These are phyloP conservation scores for Hyparrhenia diplandra DNA, from an alignment of 176 grass and related monocot genomes.

Conservation along the genomic window DNA sequence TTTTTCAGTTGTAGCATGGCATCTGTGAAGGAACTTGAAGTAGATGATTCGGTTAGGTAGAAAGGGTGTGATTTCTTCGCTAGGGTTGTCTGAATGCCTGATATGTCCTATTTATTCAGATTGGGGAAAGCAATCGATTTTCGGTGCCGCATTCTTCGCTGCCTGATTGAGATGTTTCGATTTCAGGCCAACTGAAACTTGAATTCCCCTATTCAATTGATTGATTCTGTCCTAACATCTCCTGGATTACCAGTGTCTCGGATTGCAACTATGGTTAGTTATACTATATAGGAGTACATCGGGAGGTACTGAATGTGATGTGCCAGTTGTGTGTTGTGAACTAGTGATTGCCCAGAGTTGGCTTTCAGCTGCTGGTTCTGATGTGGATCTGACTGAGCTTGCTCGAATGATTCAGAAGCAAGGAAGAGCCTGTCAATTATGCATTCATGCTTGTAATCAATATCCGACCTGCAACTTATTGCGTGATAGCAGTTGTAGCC, in stretches of 20 bases:
- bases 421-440: not conserved
- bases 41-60: constrained; percentile 32
- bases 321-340: not conserved
- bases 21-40: not conserved
- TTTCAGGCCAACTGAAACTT: constrained; percentile 2
- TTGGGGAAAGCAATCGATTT: constrained; percentile 1
- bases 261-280: not conserved
- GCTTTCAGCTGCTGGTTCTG: not conserved
- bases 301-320: not conserved
- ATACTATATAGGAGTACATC: too few relatives aligned
- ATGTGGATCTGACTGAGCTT: constrained; percentile 18
- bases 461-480: not conserved
- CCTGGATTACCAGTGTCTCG: not conserved
- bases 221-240: not conserved
- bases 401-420: not conserved
- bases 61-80: constrained; percentile 10
- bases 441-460: constrained; percentile 3
- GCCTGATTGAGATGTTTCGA: not conserved
- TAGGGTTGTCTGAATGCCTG: constrained; percentile 13
- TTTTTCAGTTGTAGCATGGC: constrained; percentile 22
- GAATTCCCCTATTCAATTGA: not conserved
- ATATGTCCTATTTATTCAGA: constrained; percentile 22
- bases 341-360: not conserved
- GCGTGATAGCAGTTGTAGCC: not conserved
- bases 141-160: constrained; percentile 4